Base-by-base conservation (phyloP, 805 yeast genomes). In the Pichia rugopelliculosa region DNA sequence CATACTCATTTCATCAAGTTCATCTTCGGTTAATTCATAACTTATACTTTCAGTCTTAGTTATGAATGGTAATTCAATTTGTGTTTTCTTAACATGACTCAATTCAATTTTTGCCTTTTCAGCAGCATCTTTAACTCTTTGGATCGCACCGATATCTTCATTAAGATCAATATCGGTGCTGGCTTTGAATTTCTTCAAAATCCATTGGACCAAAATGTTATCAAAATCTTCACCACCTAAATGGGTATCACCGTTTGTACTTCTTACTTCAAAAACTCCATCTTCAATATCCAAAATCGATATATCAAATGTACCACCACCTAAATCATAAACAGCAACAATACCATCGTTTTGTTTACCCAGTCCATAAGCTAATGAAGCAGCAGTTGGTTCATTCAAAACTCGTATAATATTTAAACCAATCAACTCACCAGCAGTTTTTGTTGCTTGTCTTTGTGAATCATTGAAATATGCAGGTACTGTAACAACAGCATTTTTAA, bases 241-340 rank as follows among this genome's bases (percentile, higher is more conserved):
- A 72, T 86, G 95, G 46, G 95, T 86, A 72, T 86, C 93, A 73
- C 95, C 97, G 72, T 89, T 88, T 59, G 97, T 89, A 48, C 96
- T 82, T 73, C 86, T 83, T 64, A 89, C 97, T 76, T 89, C 97
- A 66, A 89, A 89, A 51, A 89, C 96, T 71, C 97, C 97, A 65
- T 89, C 90, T 70, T 89, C 96, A 61, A 89, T 90, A 74, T 90
- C 97, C 62, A 89, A 77, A 62, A 89, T 86, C 53, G 96, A 90
- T 66, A 89, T 84, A 81, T 89, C 97, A 70, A 89, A 89, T 55
- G 97, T 89, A 73, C 97, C 97, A 64, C 97, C 97, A 74, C 97
- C 97, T 59, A 89, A 77, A 75, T 89, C 97, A 75, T 88, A 89
- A 53, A 89, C 97, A 45, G 97, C 96, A 56, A 90, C 91, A 65